Percentiles rank a stretch among this genome's conserved stretches.
These are phyloP conservation scores for Paraglomus brasilianum DNA, from an alignment of 192 early-diverging fungal species.

Conservation along the genomic window DNA sequence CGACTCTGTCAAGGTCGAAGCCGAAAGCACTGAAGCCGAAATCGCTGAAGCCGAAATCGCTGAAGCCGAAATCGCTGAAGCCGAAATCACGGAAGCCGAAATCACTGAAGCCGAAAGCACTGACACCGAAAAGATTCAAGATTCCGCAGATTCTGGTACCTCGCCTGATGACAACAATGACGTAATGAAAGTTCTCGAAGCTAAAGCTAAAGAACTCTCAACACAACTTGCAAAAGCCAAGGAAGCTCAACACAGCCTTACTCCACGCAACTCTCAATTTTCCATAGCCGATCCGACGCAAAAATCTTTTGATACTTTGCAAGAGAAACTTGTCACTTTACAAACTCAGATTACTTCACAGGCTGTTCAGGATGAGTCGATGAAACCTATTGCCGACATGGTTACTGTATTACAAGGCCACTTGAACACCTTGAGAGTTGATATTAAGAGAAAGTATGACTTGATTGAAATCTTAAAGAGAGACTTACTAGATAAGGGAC, in stretches of 20 bases:
- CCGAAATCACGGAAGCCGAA: too few relatives aligned
- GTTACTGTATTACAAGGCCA: conserved; percentile 17
- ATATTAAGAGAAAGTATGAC: conserved; percentile 26
- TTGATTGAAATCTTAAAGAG: conserved; percentile 27
- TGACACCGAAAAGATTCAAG: too few relatives aligned
- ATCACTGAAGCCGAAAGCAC: too few relatives aligned
- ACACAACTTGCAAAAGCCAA: conserved; percentile 24
- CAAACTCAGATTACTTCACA: conserved; percentile 17
- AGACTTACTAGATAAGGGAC: conserved; percentile 24
- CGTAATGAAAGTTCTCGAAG: neutral
- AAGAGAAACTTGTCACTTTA: conserved; percentile 20
- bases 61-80: too few relatives aligned
- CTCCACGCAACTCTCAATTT: conserved; percentile 11
- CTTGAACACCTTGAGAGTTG: conserved; percentile 16
- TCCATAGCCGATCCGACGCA: conserved; percentile 10
- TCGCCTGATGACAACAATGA: too few relatives aligned
- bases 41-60: too few relatives aligned
- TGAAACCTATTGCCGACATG: too few relatives aligned
- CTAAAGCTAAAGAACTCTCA: conserved; percentile 17
- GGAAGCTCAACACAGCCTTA: conserved; percentile 20
- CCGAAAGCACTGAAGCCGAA: too few relatives aligned
- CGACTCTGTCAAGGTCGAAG: too few relatives aligned
- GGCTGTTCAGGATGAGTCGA: too few relatives aligned
- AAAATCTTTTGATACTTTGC: conserved; percentile 1
- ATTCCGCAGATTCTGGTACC: too few relatives aligned